phyloP scores from a whole-genome alignment of 2,329 filamentous ascomycete species.

The Colletotrichum siamense region DNA sequence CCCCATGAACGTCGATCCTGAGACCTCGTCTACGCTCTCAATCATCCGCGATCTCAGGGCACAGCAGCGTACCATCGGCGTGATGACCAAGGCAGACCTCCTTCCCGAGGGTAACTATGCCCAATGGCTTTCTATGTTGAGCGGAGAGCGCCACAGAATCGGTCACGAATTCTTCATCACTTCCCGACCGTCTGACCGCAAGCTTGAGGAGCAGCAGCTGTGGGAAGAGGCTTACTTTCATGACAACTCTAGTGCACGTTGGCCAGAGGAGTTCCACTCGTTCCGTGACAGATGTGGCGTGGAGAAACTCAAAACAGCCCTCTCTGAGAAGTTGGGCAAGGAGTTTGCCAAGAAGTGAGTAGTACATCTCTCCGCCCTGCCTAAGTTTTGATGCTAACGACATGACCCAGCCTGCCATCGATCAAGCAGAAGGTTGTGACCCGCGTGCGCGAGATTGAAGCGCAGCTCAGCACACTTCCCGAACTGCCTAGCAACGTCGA shows the following conservation, averaged over 20 bases:
- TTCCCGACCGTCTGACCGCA: slow-evolving; percentile 65
- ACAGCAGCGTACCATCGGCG: slow-evolving; percentile 68
- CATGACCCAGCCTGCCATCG: slow-evolving; percentile 48
- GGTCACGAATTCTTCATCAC: slow-evolving; percentile 83
- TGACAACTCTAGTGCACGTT: slow-evolving; percentile 39
- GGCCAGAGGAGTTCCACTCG: slow-evolving; percentile 53
- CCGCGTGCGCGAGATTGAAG: slow-evolving; percentile 56
- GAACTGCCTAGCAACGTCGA: slow-evolving; percentile 73
- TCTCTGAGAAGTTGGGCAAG: slow-evolving; percentile 58
- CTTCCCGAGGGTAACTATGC: slow-evolving; percentile 57
- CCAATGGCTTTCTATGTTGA: slow-evolving; percentile 70
- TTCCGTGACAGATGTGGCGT: slow-evolving; percentile 59
- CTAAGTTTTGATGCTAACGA: not conserved
- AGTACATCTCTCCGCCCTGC: slow-evolving; percentile 18
- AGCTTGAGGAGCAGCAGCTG: slow-evolving; percentile 54
- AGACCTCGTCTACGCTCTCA: slow-evolving; percentile 74
- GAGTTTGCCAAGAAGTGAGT: slow-evolving; percentile 58
- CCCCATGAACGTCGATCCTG: slow-evolving; percentile 79
- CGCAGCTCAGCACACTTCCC: slow-evolving; percentile 63
- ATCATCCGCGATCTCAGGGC: slow-evolving; percentile 66
- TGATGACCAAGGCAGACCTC: slow-evolving; percentile 86
- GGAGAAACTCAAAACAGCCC: slow-evolving; percentile 54
- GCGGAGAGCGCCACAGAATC: slow-evolving; percentile 64
- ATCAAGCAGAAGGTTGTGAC: slow-evolving; percentile 58
- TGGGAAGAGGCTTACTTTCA: slow-evolving; percentile 62